A percentile compares a stretch with the other conserved stretches of the same genome.
phyloP scores from a whole-genome alignment of 1,284 basidiomycete species.

The Sporisorium reilianum region DNA sequence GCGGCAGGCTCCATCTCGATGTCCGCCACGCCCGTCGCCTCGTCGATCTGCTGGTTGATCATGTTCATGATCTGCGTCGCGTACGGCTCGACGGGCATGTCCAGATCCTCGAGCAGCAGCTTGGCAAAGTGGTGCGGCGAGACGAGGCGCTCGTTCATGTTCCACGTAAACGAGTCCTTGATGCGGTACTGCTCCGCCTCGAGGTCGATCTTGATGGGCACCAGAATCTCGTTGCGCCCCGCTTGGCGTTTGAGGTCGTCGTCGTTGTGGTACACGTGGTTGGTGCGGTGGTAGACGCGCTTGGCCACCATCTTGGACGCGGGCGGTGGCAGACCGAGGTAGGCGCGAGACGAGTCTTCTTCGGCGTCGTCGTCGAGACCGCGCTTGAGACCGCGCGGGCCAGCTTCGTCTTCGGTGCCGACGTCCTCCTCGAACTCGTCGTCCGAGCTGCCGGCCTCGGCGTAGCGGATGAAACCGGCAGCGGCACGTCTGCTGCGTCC shows the following conservation, averaged over 20 bases:
- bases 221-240: conserved; percentile 75
- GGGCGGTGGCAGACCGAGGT: conserved; percentile 87
- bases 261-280: conserved; percentile 77
- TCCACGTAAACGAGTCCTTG: conserved; percentile 97
- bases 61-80: conserved; percentile 83
- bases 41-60: conserved; percentile 89
- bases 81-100: conserved; percentile 78
- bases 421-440: conserved; percentile 55
- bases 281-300: conserved; percentile 71
- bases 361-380: conserved; percentile 49
- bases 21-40: conserved; percentile 76
- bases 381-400: conserved; percentile 46
- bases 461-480: conserved; percentile 53
- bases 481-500: conserved; percentile 39
- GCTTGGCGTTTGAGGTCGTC: conserved; percentile 59
- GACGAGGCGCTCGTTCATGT: conserved; percentile 80
- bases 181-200: conserved; percentile 91
- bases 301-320: conserved; percentile 79
- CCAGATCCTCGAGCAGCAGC: conserved; percentile 88
- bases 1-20: conserved; percentile 52
- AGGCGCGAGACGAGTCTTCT: conserved; percentile 73
- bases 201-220: conserved; percentile 93
- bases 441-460: conserved; percentile 56
- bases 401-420: conserved; percentile 48
- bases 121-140: conserved; percentile 85